Base-by-base conservation (phyloP, 1,284 basidiomycete genomes). In the Malassezia nana region DNA sequence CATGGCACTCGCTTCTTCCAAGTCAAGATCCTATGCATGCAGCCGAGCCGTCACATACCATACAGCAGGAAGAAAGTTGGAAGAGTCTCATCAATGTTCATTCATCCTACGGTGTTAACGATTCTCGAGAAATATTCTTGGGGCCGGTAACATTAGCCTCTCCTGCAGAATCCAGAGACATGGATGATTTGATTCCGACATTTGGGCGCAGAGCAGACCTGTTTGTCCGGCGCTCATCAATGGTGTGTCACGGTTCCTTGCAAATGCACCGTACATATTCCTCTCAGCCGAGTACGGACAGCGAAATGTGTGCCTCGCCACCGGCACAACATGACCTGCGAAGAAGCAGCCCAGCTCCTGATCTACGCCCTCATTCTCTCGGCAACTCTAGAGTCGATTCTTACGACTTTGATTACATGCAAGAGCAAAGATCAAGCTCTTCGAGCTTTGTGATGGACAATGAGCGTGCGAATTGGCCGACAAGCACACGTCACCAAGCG, bases 131-230 rank as follows among this genome's bases (percentile, higher is more conserved):
- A 15, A 50, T 50, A 30, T 50, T 42, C n/a, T 18, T 50, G 15
- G 48, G 39, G 2, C 48, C 48, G 3, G 16, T 40, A 1, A 29
- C 25, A 3, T 41, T 16, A 10, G 18, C 35, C 9, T 20, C 35
- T 6, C 35, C 35, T 20, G 35, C 18, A 18, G 16, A 38, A 4
- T 13, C 12, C n/a, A 12, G 28, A 18, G 46, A 29, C 12, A 16
- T 33, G 12, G 41, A 51, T 16, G 41, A 30, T 18, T n/a, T 18
- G 24, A 13, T 16, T 2, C 33, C 44, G 25, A 22, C 18, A 29
- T 40, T 39, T 29, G 53, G 53, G 12, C 25, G 33, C 4, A 30
- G 53, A 13, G 53, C 53, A 3, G 53, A 55, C 28, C 20, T 55
- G 13, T 45, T 55, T 16, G 47, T 50, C 22, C 46, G 39, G 10